phyloP scores from a whole-genome alignment of 2,329 filamentous ascomycete genomes.

The Dactylella cylindrospora region DNA sequence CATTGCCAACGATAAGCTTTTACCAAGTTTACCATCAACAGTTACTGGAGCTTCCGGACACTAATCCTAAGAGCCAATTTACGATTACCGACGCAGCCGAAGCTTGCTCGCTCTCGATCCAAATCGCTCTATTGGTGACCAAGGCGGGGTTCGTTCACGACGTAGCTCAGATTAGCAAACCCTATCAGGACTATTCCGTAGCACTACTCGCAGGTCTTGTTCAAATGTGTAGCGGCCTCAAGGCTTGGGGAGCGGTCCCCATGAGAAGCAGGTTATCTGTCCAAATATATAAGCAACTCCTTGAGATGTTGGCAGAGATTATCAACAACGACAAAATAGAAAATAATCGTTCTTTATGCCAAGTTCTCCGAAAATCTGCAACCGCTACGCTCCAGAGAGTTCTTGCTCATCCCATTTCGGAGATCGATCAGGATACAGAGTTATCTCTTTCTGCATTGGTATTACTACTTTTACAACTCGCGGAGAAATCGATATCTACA shows the following conservation, averaged over 20 bases:
- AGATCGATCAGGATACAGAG: constrained; percentile 41
- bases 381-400: constrained; percentile 11
- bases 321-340: constrained; percentile 13
- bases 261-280: constrained; percentile 20
- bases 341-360: constrained; percentile 2
- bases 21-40: neutral
- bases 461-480: constrained; percentile 22
- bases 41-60: neutral
- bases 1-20: constrained; percentile 7
- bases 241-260: constrained; percentile 17
- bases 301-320: constrained; percentile 28
- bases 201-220: constrained; percentile 8
- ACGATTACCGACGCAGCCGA: constrained; percentile 23
- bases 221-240: constrained; percentile 24
- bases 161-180: constrained; percentile 19
- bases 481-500: constrained; percentile 7
- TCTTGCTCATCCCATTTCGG: constrained; percentile 20
- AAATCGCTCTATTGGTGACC: constrained; percentile 15
- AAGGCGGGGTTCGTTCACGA: constrained; percentile 17
- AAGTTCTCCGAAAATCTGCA: constrained; percentile 14
- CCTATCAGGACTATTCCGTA: constrained; percentile 10
- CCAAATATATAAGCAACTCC: constrained; percentile 27
- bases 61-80: neutral
- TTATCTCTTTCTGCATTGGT: constrained; percentile 31
- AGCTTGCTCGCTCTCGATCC: constrained; percentile 33